These are phyloP conservation scores for Pseudogymnoascus verrucosus DNA, from an alignment of 2,329 filamentous ascomycete species.

Conservation along the genomic window DNA sequence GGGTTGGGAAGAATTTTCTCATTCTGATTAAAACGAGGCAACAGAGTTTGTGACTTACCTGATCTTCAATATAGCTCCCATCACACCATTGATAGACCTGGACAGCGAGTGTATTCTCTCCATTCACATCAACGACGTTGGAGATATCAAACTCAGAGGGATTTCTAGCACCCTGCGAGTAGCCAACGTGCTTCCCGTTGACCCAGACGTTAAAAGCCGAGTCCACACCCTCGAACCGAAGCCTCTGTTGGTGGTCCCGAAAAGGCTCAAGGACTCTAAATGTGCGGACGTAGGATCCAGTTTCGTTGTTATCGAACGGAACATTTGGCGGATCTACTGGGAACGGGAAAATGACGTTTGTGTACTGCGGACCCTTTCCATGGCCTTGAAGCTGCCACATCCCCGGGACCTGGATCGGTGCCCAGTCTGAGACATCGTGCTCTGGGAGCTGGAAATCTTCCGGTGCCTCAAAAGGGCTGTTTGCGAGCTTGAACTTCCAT, in stretches of 20 bases:
- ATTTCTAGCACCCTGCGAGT: slow-evolving; percentile 49
- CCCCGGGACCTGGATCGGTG: slow-evolving; percentile 42
- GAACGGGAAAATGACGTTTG: slow-evolving; percentile 46
- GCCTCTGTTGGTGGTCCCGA: slow-evolving; percentile 35
- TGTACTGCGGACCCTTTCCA: slow-evolving; percentile 43
- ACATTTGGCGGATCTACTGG: slow-evolving; percentile 46
- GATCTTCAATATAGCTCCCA: slow-evolving; percentile 49
- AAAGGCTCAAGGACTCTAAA: slow-evolving; percentile 39
- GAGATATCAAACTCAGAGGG: slow-evolving; percentile 51
- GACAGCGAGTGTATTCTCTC: slow-evolving; percentile 34
- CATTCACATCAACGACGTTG: slow-evolving; percentile 26
- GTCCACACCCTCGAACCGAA: slow-evolving; percentile 51
- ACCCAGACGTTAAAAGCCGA: slow-evolving; percentile 50
- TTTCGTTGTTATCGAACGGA: slow-evolving; percentile 42
- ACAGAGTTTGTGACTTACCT: slow-evolving; percentile 21
- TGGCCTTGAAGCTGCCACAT: slow-evolving; percentile 51
- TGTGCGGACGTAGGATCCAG: slow-evolving; percentile 42
- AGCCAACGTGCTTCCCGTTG: slow-evolving; percentile 47
- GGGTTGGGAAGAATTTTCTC: not conserved
- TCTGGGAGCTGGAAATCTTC: slow-evolving; percentile 15
- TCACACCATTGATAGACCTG: slow-evolving; percentile 50
- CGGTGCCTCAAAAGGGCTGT: slow-evolving; percentile 23
- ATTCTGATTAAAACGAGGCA: not conserved
- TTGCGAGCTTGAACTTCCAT: slow-evolving; percentile 23
- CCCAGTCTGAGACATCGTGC: slow-evolving; percentile 33